Evolutionary conservation across 2,329 filamentous ascomycete genomes (phyloP), one percentile per base, ranked within the genome.

Genomic region (Exophiala aquamarina): DNA sequence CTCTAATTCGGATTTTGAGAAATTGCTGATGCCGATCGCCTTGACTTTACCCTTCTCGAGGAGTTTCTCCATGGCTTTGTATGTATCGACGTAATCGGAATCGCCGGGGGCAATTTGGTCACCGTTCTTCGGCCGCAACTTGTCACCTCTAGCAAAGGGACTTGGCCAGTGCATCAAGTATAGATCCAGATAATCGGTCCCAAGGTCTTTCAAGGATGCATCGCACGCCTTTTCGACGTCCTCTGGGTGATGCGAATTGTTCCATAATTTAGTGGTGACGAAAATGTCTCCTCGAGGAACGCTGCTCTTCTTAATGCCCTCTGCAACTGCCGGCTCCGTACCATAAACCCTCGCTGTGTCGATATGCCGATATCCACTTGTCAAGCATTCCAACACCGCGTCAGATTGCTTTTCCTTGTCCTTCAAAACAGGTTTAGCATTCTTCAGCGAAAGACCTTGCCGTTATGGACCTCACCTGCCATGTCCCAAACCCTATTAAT

Each of bases 111-210:
- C 55, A 3, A 64, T 61, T 41, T 73, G 73, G 20, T 70, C 71
- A 18, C 67, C 59, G 46, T 65, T 63, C 51, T 73, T 74, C 3
- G 77, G 76, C 40, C 77, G 70, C 32, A 69, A 52, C 4, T 72
- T 66, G 17, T 69, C 65, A n/a, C 74, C 70, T 18, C 71, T 66
- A 37, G 72, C 71, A 61, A 78, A 81, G 1, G 79, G 69, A 8
- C 73, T 70, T 0, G 79, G 79, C 74, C 76, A 88, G 66, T 87
- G 83, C 62, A 89, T 86, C 48, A 87, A 72, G 64, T 79, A 86
- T 9, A 88, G 71, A 62, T 88, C 84, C 47, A 88, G 71, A 62
- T 87, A 87, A 49, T 83, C 82, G 31, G 83, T 69, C 10, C 74
- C 77, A 59, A 86, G 75, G 59, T 82, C 76, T 61, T 82, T 75